These are phyloP conservation scores for Nemania sp. DNA, from an alignment of 2,329 filamentous ascomycete genomes.

Conservation along the genomic window DNA sequence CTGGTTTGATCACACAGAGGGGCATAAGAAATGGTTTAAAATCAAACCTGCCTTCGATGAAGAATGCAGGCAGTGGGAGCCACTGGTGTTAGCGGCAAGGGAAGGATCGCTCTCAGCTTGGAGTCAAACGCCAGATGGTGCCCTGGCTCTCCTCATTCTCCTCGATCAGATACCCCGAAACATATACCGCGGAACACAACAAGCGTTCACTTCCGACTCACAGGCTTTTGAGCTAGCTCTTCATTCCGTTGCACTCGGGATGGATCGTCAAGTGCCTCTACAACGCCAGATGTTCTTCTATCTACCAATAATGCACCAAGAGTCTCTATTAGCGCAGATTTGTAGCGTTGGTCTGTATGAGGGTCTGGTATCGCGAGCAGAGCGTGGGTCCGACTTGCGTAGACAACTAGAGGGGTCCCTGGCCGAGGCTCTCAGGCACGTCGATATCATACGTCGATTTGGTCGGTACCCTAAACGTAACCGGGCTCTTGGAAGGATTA, in stretches of 20 bases:
- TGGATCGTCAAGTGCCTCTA: conserved; percentile 4
- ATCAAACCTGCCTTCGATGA: conserved; percentile 10
- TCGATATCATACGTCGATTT: conserved; percentile 28
- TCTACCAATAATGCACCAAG: conserved; percentile 44
- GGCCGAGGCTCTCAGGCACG: conserved; percentile 16
- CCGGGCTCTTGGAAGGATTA: conserved; percentile 25
- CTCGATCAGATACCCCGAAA: conserved; percentile 24
- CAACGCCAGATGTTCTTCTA: conserved; percentile 40
- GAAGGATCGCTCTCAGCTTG: conserved; percentile 5
- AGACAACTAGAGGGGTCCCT: conserved; percentile 9
- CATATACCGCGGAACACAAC: conserved; percentile 5
- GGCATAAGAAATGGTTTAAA: conserved; percentile 20
- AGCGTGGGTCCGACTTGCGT: conserved; percentile 17
- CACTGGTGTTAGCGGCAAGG: conserved; percentile 11
- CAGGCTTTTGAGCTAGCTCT: conserved; percentile 11
- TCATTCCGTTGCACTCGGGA: conserved; percentile 9
- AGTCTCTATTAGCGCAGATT: conserved; percentile 41
- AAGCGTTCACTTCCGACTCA: conserved; percentile 9
- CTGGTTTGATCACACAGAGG: conserved; percentile 23
- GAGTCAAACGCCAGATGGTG: conserved; percentile 6
- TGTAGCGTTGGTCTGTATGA: conserved; percentile 34
- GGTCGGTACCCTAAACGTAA: conserved; percentile 35
- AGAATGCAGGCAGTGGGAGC: conserved; percentile 10
- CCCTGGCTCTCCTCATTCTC: conserved; percentile 15
- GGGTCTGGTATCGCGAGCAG: conserved; percentile 27